A percentile compares a stretch with the other conserved stretches of the same genome.
phyloP scores from a whole-genome alignment of 2,329 filamentous ascomycete species.

The Arachnomyces sp. region DNA sequence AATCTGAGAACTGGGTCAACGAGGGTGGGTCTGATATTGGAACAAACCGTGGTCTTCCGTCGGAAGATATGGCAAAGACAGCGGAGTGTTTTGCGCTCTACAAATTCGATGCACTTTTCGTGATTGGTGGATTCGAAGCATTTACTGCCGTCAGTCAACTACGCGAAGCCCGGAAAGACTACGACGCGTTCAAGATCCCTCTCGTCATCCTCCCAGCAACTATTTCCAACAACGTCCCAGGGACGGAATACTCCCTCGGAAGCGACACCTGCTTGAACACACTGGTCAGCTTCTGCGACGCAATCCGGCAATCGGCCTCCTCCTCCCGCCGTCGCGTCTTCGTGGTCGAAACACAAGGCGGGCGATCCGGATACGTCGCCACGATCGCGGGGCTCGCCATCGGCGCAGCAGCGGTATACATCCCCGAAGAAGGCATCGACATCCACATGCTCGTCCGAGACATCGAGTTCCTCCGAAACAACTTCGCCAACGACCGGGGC shows the following conservation, averaged over 20 bases:
- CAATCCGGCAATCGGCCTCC: slow-evolving; percentile 93
- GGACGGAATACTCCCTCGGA: slow-evolving; percentile 92
- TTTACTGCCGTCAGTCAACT: slow-evolving; percentile 88
- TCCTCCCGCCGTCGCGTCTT: slow-evolving; percentile 90
- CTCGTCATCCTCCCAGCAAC: slow-evolving; percentile 90
- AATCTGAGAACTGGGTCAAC: slow-evolving; percentile 91
- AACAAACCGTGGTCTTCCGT: slow-evolving; percentile 87
- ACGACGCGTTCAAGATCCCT: slow-evolving; percentile 82
- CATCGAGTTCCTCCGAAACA: slow-evolving; percentile 77
- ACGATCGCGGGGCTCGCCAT: slow-evolving; percentile 86
- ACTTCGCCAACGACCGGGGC: slow-evolving; percentile 77
- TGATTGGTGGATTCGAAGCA: slow-evolving; percentile 92
- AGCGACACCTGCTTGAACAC: slow-evolving; percentile 97
- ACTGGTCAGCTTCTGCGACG: slow-evolving; percentile 89
- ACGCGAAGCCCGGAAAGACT: slow-evolving; percentile 67
- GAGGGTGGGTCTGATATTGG: slow-evolving; percentile 96
- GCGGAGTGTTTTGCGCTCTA: slow-evolving; percentile 78
- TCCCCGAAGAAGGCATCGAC: slow-evolving; percentile 89
- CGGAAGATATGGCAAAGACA: slow-evolving; percentile 74
- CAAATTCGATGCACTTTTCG: slow-evolving; percentile 82
- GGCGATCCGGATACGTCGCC: slow-evolving; percentile 86
- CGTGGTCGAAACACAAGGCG: slow-evolving; percentile 95
- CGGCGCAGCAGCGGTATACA: slow-evolving; percentile 88
- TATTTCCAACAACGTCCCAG: slow-evolving; percentile 96
- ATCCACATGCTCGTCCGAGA: slow-evolving; percentile 88